These are phyloP conservation scores for Chrysanthemum lavandulifolium DNA, from an alignment of 129 eudicot genomes.

Conservation along the genomic window DNA sequence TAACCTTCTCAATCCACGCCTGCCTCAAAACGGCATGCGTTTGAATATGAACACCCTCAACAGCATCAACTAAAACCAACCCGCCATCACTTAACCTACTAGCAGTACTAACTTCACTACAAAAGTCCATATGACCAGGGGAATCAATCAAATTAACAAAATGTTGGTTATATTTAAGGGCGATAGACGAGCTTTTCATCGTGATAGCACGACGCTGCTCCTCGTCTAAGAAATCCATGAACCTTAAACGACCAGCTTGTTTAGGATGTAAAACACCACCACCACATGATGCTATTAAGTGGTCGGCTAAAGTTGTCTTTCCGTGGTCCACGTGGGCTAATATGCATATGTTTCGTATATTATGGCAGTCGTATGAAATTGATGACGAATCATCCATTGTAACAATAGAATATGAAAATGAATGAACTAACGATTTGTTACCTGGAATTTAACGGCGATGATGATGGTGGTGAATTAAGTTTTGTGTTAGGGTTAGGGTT, in stretches of 20 bases:
- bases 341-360: slow-evolving; percentile 80
- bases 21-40: slow-evolving; percentile 95
- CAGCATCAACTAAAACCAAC: slow-evolving; percentile 91
- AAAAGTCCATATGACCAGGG: slow-evolving; percentile 98
- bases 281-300: slow-evolving; percentile 77
- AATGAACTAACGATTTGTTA: no score
- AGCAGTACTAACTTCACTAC: slow-evolving; percentile 98
- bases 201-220: slow-evolving; percentile 97
- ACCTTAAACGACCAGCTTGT: slow-evolving; percentile 88
- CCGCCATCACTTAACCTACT: slow-evolving; percentile 95
- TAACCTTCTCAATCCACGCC: slow-evolving; percentile 94
- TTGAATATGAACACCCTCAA: slow-evolving; percentile 97
- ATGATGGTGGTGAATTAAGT: no score
- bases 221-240: slow-evolving; percentile 89
- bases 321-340: slow-evolving; percentile 99
- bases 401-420: no score
- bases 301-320: slow-evolving; percentile 94
- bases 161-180: slow-evolving; percentile 48
- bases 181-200: slow-evolving; percentile 91
- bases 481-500: no score
- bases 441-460: no score
- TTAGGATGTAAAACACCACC: slow-evolving; percentile 89
- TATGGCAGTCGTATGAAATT: slow-evolving; percentile 27
- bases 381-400: slow-evolving; percentile 40
- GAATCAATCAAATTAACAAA: slow-evolving; percentile 79